These are phyloP conservation scores for Pyrenophora tritici-repentis DNA, from an alignment of 2,329 filamentous ascomycete species.

Conservation along the genomic window DNA sequence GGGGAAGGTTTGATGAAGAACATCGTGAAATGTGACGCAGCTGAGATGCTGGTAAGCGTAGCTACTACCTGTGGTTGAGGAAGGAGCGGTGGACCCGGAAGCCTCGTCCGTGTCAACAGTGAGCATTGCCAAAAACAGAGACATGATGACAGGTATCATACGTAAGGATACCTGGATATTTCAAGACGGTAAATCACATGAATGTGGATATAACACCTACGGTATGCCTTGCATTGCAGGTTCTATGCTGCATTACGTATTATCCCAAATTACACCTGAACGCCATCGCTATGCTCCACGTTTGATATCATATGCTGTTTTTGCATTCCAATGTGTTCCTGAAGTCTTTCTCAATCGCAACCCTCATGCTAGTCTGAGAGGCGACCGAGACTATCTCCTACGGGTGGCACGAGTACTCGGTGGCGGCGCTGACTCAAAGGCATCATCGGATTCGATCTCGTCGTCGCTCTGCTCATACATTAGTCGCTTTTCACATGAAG, in stretches of 20 bases:
- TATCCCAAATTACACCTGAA: conserved; percentile 6
- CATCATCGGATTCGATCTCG: conserved; percentile 50
- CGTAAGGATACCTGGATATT: too few relatives aligned
- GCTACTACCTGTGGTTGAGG: conserved; percentile 6
- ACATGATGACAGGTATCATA: too few relatives aligned
- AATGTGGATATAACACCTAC: not conserved
- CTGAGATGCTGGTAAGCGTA: conserved; percentile 5
- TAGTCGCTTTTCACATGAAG: not conserved
- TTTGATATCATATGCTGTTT: not conserved
- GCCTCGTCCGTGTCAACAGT: not conserved
- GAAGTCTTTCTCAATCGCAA: not conserved
- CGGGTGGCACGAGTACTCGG: conserved; percentile 27
- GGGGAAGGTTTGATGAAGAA: conserved; percentile 17
- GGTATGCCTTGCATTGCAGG: not conserved
- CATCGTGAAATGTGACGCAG: conserved; percentile 15
- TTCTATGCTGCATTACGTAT: not conserved
- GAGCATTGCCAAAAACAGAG: too few relatives aligned
- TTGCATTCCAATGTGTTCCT: not conserved
- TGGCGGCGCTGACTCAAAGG: conserved; percentile 45
- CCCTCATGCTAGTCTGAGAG: too few relatives aligned
- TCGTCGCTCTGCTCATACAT: conserved; percentile 44
- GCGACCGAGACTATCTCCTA: conserved; percentile 22
- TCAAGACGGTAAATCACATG: not conserved
- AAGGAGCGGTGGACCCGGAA: not conserved
- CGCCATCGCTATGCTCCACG: conserved; percentile 31